Conservation (phyloP, 768 basidiomycete genomes). For the Lentinula edodes region DNA sequence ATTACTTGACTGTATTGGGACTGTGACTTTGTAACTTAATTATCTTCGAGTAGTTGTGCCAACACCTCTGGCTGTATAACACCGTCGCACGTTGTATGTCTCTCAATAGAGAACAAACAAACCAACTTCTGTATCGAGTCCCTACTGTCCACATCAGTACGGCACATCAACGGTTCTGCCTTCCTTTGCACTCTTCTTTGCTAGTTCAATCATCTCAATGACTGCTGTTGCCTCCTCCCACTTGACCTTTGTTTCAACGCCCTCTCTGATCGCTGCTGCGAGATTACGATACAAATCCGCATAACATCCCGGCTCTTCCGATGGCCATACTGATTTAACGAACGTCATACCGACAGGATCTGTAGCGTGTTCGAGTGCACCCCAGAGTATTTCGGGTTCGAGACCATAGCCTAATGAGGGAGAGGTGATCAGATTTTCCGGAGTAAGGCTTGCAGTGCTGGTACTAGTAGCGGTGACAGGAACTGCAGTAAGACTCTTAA, state of each 20-base stretch:
- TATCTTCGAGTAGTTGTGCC: too few species aligned
- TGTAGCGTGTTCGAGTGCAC: slow-evolving; percentile 48
- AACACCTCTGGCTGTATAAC: too few species aligned
- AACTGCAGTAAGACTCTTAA: slow-evolving; percentile 44
- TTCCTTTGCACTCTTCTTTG: slow-evolving; percentile 59
- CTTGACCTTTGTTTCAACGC: slow-evolving; percentile 52
- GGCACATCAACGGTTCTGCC: slow-evolving; percentile 36
- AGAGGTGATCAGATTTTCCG: slow-evolving; percentile 24
- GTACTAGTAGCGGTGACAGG: slow-evolving; percentile 34
- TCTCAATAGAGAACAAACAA: background rate
- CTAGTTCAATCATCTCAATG: slow-evolving; percentile 75
- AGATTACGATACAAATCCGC: slow-evolving; percentile 60
- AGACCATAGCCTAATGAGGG: slow-evolving; percentile 41
- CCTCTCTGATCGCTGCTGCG: slow-evolving; percentile 53
- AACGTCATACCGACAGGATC: slow-evolving; percentile 39
- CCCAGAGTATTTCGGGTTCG: slow-evolving; percentile 62
- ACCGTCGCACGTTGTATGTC: too few species aligned
- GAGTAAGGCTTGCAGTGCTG: slow-evolving; percentile 36
- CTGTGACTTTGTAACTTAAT: too few species aligned
- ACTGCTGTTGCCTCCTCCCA: slow-evolving; percentile 70
- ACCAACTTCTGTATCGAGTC: background rate
- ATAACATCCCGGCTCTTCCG: slow-evolving; percentile 53
- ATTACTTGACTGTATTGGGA: too few species aligned
- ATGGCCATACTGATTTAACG: slow-evolving; percentile 50
- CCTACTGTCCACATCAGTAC: background rate